Evolutionary conservation across 208 protist genomes (phyloP), one percentile per base, ranked within the genome.

Genomic region (Zelonia costaricensis): DNA sequence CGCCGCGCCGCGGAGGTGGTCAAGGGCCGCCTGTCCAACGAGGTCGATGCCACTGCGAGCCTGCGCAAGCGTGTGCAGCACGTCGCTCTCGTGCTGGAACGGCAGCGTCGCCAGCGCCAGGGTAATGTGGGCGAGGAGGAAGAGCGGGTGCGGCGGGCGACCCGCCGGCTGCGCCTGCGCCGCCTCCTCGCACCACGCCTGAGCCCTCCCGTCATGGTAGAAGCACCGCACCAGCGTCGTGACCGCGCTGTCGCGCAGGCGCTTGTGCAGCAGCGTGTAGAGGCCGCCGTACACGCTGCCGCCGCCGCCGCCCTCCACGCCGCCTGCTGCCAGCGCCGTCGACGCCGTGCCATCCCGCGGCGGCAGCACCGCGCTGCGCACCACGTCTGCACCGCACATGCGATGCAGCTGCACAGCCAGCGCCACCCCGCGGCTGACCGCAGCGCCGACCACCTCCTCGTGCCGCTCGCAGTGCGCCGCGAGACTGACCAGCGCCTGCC

Each of bases 31-130:
- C 63, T 91, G 75, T 25, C 77, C 86, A 30, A 72, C 59, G 25
- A 93, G 61, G 53, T 95, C 84, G 30, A 92, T 49, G 10, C 76
- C 84, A 22, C 49, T 68, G 36, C 73, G 70, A 52, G 84, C 89
- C 45, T 83, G 74, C 47, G 85, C 67, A 38, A 86, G 36, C 10
- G 84, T 57, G 43, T 84, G 74, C 56, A 80, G 10, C 20, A 88
- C 74, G 57, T 91, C 86, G 30, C 64, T 73, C 43, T 88, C 84
- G n/a, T 69, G 46, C 4, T 53, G 39, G n/a, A 84, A 90, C 4
- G 86, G 84, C 31, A 84, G 51, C 10, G 79, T 68, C 10, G 75
- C 74, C 18, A 91, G 42, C 31, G 74, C 73, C 38, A 84, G 40
- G 15, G 86, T 70, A 27, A 93, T 31, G 46, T 91, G 80, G 6